phyloP scores from a whole-genome alignment of 495 filamentous ascomycete species.

The Hyaloscypha bicolor region DNA sequence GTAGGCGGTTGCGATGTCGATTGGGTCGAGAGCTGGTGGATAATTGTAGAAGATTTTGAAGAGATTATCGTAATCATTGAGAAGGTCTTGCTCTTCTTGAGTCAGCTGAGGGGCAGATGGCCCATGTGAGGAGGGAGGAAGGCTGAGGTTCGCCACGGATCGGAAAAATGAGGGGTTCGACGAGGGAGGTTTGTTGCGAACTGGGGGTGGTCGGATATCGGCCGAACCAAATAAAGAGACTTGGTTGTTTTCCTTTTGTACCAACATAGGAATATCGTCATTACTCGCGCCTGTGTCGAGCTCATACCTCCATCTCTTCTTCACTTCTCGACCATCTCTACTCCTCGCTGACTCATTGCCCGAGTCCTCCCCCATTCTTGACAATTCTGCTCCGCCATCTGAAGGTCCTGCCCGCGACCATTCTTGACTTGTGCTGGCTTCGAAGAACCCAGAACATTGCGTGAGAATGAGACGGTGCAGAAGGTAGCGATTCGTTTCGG shows the following conservation, averaged over 20 bases:
- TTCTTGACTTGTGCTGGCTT: slow-evolving; percentile 82
- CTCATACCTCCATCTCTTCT: slow-evolving; percentile 82
- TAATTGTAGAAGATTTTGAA: slow-evolving; percentile 95
- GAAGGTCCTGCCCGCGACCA: slow-evolving; percentile 64
- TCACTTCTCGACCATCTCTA: slow-evolving; percentile 38
- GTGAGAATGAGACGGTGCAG: slow-evolving; percentile 82
- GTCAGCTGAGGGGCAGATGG: slow-evolving; percentile 23
- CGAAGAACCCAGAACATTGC: slow-evolving; percentile 91
- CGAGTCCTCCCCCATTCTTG: slow-evolving; percentile 60
- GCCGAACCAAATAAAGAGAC: slow-evolving; percentile 35
- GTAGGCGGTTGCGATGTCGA: slow-evolving; percentile 89
- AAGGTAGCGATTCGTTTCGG: slow-evolving; percentile 79
- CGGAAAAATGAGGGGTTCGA: slow-evolving; percentile 76
- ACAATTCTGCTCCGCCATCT: slow-evolving; percentile 41
- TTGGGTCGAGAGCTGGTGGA: slow-evolving; percentile 72
- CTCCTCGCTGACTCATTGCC: slow-evolving; percentile 34
- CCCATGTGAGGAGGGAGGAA: slow-evolving; percentile 41
- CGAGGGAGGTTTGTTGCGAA: slow-evolving; percentile 55
- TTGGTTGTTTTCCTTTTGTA: slow-evolving; percentile 65
- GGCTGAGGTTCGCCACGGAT: slow-evolving; percentile 78
- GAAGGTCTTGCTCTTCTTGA: slow-evolving; percentile 60
- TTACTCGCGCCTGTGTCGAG: slow-evolving; percentile 73
- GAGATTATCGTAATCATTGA: slow-evolving; percentile 91
- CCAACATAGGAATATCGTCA: slow-evolving; percentile 84
- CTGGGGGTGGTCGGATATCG: slow-evolving; percentile 41